Base-by-base conservation (phyloP, 352 stramenopile species). In the Poterioochromonas sp. region DNA sequence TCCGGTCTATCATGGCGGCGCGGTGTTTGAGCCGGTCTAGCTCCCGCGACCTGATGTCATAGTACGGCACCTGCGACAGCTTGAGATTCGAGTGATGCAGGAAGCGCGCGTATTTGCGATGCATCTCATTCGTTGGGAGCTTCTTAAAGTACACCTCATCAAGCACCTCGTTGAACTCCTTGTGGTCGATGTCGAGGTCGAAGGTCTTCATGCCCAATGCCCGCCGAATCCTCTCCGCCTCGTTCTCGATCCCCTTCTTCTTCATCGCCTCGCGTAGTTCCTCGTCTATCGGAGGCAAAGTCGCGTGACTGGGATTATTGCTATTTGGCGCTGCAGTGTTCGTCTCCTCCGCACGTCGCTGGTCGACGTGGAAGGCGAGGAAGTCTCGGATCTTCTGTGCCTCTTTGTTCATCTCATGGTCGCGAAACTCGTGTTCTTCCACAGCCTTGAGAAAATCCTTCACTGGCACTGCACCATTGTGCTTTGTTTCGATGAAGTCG, bases 31-130 rank as follows among this genome's bases (percentile, higher is more conserved):
- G 41, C 12, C 62, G 62, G 41, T 71, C 62, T 22, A 71, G 18
- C 41, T 43, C 18, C 8, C 11, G 2, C 5, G 62, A 11, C 5
- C 62, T 12, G 3, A 41, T 47, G 41, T 71, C 62, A 71, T 71
- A 71, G 32, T 43, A 71, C 26, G 62, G 62, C 5, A 71, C 8
- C 3, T 8, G 2, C 15, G 15, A 5, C 18, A 71, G 11, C 2
- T 43, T 40, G 5, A 71, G 3, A 47, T 71, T 41, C 3, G 29
- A 44, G 41, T 71, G 62, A 29, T 43, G 15, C 26, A 71, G 32
- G 41, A 71, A 71, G 32, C 62, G 62, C 12, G 62, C 62, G 41
- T 44, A 71, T 47, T 71, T 71, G 32, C 32, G 15, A 44, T 44
- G 62, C 5, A 5, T 43, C 3, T 44, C 62, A 29, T 71, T 44